Conservation (phyloP, 2,329 filamentous ascomycete genomes). For the Fusarium keratoplasticum region DNA sequence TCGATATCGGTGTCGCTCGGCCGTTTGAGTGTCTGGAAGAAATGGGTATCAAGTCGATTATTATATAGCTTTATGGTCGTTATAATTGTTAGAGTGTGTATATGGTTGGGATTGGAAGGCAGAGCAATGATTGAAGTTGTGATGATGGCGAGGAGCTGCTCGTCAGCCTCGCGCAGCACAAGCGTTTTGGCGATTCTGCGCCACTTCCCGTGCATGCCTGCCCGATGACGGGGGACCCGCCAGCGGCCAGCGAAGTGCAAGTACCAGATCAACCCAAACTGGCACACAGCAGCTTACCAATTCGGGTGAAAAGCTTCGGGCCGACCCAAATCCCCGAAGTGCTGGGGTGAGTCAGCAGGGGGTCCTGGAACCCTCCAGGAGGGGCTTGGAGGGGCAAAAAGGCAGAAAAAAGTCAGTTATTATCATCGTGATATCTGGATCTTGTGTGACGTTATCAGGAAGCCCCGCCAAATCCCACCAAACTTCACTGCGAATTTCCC, state of each 20-base stretch:
- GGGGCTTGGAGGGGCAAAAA: slow-evolving; percentile 27
- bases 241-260: background rate
- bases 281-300: slow-evolving; percentile 13
- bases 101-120: background rate
- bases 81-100: background rate
- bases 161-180: slow-evolving; percentile 33
- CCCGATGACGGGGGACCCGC: slow-evolving; percentile 1
- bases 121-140: background rate
- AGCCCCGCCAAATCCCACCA: slow-evolving; percentile 46
- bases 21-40: background rate
- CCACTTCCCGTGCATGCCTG: slow-evolving; percentile 4
- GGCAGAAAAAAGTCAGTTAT: slow-evolving; percentile 41
- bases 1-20: background rate
- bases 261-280: background rate
- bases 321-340: background rate
- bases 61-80: background rate
- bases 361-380: slow-evolving; percentile 27
- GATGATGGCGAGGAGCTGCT: slow-evolving; percentile 10
- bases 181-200: slow-evolving; percentile 20
- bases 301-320: background rate
- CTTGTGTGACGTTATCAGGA: slow-evolving; percentile 45
- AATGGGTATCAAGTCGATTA: background rate
- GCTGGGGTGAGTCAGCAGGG: slow-evolving; percentile 14
- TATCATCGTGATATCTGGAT: slow-evolving; percentile 36
- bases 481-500: slow-evolving; percentile 36